A percentile compares a stretch with the other conserved stretches of the same genome.
Conservation (phyloP, 2,329 filamentous ascomycete genomes). For the Pseudogymnoascus sp. region DNA sequence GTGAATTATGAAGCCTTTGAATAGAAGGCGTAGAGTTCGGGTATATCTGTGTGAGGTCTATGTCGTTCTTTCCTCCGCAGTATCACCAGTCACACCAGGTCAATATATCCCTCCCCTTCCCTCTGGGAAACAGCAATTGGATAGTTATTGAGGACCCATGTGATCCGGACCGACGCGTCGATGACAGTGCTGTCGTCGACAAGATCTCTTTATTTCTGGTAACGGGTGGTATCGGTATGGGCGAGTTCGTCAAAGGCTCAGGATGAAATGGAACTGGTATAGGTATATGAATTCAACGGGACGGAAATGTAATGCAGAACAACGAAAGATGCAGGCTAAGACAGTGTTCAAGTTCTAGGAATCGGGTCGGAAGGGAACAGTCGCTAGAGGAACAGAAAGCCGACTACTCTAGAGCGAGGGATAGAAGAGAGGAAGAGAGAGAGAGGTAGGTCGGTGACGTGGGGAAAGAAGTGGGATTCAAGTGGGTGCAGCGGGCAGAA, state of each 20-base stretch:
- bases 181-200: constrained; percentile 27
- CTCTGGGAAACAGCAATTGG: constrained; percentile 8
- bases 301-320: neutral
- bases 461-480: neutral
- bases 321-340: constrained; percentile 5
- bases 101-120: constrained; percentile 1
- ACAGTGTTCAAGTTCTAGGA: neutral
- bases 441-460: neutral
- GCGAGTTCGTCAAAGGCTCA: neutral
- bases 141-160: neutral
- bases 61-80: neutral
- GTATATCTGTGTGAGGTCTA: constrained; percentile 5
- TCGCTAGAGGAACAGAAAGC: neutral
- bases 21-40: constrained; percentile 16
- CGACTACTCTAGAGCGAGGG: neutral
- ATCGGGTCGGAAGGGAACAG: neutral
- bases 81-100: constrained; percentile 1
- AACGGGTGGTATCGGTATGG: neutral
- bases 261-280: neutral
- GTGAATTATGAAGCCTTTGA: constrained; percentile 8
- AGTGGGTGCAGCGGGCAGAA: neutral
- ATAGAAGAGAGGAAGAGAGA: neutral
- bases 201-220: neutral
- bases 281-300: neutral
- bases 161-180: constrained; percentile 16